phyloP scores from a whole-genome alignment of 371 early-diverging fungal genomes.

The Aphelidium insulamus region DNA sequence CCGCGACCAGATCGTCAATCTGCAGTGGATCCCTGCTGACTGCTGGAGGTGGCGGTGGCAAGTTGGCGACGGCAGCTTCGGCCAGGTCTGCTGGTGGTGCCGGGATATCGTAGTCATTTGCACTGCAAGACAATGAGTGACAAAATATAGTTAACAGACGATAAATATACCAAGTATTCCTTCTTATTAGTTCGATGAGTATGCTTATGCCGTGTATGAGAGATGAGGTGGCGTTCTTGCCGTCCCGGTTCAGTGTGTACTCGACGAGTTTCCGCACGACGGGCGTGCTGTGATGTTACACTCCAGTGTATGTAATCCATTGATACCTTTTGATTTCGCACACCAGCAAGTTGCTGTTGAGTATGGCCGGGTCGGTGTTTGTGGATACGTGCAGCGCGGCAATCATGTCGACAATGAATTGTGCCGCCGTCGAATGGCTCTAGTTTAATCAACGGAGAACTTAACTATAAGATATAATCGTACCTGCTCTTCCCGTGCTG shows the following conservation, averaged over 20 bases:
- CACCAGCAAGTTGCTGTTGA: conserved; percentile 35
- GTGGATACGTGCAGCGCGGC: conserved; percentile 61
- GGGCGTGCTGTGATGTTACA: neutral
- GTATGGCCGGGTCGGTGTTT: conserved; percentile 38
- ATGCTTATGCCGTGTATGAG: conserved; percentile 77
- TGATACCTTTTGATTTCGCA: conserved; percentile 50
- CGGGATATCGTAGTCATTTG: too few relatives aligned
- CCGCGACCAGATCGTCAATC: neutral
- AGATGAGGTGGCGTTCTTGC: conserved; percentile 52
- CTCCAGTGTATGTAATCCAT: neutral
- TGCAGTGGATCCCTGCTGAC: neutral
- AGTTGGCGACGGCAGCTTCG: too few relatives aligned
- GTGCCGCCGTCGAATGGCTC: conserved; percentile 67
- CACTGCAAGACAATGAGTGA: neutral
- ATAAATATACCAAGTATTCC: conserved; percentile 39
- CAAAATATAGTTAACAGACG: conserved; percentile 1
- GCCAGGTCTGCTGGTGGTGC: too few relatives aligned
- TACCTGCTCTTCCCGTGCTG: conserved; percentile 45
- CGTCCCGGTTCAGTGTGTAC: conserved; percentile 62
- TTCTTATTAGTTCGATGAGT: conserved; percentile 82
- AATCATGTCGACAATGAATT: conserved; percentile 75
- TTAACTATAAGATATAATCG: too few relatives aligned
- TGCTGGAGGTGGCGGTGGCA: neutral
- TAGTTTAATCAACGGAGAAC: conserved; percentile 14
- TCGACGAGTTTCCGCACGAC: conserved; percentile 37